Percentiles rank a stretch among this genome's conserved stretches.
Conservation (phyloP, 2,329 filamentous ascomycete genomes). For the Scedosporium boydii region DNA sequence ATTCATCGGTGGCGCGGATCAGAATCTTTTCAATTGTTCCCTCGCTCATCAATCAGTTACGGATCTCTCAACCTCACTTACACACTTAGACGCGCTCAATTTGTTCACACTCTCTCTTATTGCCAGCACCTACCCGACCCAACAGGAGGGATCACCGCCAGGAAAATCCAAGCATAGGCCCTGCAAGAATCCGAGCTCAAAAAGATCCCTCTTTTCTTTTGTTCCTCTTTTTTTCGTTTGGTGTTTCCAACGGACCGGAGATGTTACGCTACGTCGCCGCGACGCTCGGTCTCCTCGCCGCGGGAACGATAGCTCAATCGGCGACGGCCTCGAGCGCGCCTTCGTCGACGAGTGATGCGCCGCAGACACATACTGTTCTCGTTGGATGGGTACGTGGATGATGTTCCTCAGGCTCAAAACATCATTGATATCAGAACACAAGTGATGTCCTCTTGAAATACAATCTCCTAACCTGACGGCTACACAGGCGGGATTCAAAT, state of each 20-base stretch:
- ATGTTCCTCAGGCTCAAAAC: too few species aligned
- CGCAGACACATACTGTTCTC: conserved; percentile 9
- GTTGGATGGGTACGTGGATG: conserved; percentile 10
- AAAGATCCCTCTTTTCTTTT: not conserved
- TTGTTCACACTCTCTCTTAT: not conserved
- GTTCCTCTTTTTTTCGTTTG: not conserved
- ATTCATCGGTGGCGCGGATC: not conserved
- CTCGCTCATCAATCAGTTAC: not conserved
- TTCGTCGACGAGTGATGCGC: not conserved
- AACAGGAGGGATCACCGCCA: too few species aligned
- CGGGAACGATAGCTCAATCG: not conserved
- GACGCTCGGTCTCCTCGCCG: not conserved
- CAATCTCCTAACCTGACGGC: too few species aligned
- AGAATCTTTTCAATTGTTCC: not conserved
- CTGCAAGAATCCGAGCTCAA: not conserved
- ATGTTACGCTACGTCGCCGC: conserved; percentile 2
- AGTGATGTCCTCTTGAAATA: too few species aligned
- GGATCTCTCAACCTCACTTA: not conserved
- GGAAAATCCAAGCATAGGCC: too few species aligned
- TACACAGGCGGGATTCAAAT: conserved; percentile 19
- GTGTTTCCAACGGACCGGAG: too few species aligned
- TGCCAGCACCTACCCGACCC: too few species aligned
- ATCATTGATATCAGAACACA: too few species aligned
- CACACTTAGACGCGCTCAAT: not conserved
- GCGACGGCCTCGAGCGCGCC: conserved; percentile 5